Conservation (phyloP, 768 basidiomycete species). For the Suillus sp. region DNA sequence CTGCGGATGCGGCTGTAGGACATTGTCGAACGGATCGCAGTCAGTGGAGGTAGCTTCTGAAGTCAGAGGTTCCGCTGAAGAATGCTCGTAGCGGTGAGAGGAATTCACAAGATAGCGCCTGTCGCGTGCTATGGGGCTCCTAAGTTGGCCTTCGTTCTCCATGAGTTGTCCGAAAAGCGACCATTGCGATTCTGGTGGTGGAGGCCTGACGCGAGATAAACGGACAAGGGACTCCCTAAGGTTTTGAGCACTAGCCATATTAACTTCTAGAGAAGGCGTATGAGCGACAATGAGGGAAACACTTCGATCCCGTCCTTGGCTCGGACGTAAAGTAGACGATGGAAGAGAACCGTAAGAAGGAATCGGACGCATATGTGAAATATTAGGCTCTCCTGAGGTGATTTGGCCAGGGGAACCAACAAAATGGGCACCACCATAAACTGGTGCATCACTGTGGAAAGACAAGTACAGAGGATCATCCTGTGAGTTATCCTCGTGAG, state of each 20-base stretch:
- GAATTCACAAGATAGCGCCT: slow-evolving; percentile 13
- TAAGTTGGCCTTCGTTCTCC: slow-evolving; percentile 60
- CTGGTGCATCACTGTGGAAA: slow-evolving; percentile 15
- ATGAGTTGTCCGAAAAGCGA: slow-evolving; percentile 70
- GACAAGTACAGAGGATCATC: slow-evolving; percentile 11
- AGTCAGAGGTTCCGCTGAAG: slow-evolving; percentile 13
- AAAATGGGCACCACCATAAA: slow-evolving; percentile 9
- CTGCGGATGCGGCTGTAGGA: not conserved
- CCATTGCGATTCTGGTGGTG: slow-evolving; percentile 49
- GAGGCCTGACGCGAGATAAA: slow-evolving; percentile 12
- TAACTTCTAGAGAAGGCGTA: slow-evolving; percentile 17
- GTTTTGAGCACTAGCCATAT: slow-evolving; percentile 21
- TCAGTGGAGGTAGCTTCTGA: not conserved
- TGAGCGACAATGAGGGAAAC: slow-evolving; percentile 14
- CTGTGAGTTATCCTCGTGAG: not conserved
- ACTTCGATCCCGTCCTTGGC: slow-evolving; percentile 13
- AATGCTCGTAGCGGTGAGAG: slow-evolving; percentile 4
- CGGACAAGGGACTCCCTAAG: slow-evolving; percentile 18
- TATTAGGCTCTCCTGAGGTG: slow-evolving; percentile 18
- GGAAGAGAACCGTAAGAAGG: slow-evolving; percentile 20
- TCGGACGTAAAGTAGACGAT: slow-evolving; percentile 8
- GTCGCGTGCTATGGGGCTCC: slow-evolving; percentile 7
- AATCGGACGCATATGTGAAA: slow-evolving; percentile 18
- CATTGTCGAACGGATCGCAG: not conserved
- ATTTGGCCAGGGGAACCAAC: slow-evolving; percentile 33